Conservation (phyloP, 495 filamentous ascomycete species). For the Penicillium ochrochloron region DNA sequence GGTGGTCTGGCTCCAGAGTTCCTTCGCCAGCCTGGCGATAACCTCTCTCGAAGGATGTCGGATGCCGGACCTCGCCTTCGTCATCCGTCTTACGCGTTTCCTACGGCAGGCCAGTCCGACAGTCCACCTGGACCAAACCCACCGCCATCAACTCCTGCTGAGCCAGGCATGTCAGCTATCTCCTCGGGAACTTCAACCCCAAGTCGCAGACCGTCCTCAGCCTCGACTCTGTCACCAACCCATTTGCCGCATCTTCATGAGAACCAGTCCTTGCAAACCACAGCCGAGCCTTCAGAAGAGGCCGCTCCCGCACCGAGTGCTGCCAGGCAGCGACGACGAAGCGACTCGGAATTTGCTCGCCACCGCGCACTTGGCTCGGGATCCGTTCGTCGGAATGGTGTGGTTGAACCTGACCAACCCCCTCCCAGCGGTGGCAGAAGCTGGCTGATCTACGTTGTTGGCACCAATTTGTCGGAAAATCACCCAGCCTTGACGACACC, state of each 20-base stretch:
- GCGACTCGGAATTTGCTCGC: slow-evolving; percentile 66
- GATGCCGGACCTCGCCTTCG: slow-evolving; percentile 39
- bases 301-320: slow-evolving; percentile 31
- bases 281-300: slow-evolving; percentile 36
- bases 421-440: slow-evolving; percentile 59
- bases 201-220: slow-evolving; percentile 56
- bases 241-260: slow-evolving; percentile 42
- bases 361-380: slow-evolving; percentile 65
- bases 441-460: slow-evolving; percentile 82
- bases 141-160: slow-evolving; percentile 72
- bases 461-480: slow-evolving; percentile 75
- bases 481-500: slow-evolving; percentile 78
- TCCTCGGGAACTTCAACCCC: slow-evolving; percentile 63
- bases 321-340: slow-evolving; percentile 59
- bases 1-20: slow-evolving; percentile 53
- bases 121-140: slow-evolving; percentile 66
- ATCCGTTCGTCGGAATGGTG: slow-evolving; percentile 65
- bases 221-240: slow-evolving; percentile 50
- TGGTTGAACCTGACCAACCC: slow-evolving; percentile 66
- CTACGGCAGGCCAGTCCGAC: slow-evolving; percentile 54
- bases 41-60: slow-evolving; percentile 41
- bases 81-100: slow-evolving; percentile 28
- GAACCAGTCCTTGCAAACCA: slow-evolving; percentile 39
- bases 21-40: slow-evolving; percentile 46
- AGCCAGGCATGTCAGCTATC: slow-evolving; percentile 60